A percentile compares a stretch with the other conserved stretches of the same genome.
phyloP scores from a whole-genome alignment of 1,284 basidiomycete genomes.

The Ustilago vetiveriae region DNA sequence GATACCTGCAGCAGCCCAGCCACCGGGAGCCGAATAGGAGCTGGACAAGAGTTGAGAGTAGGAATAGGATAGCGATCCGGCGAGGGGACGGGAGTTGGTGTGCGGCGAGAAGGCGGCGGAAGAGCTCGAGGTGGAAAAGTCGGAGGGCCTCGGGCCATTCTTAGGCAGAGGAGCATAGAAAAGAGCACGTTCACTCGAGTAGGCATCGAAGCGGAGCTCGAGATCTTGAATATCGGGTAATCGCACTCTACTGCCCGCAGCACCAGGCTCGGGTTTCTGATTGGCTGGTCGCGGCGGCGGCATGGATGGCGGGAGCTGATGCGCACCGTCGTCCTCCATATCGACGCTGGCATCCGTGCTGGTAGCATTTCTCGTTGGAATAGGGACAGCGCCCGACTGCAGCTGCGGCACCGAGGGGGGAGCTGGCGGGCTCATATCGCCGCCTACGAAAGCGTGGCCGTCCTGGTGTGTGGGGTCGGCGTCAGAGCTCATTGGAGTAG shows the following conservation, averaged over 20 bases:
- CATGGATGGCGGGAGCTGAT: background rate
- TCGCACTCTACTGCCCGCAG: conserved; percentile 27
- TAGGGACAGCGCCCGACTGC: conserved; percentile 6
- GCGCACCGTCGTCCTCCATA: background rate
- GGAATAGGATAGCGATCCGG: conserved; percentile 35
- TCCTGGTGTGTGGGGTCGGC: background rate
- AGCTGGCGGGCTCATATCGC: conserved; percentile 13
- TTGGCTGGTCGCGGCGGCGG: background rate
- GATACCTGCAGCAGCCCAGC: conserved; percentile 39
- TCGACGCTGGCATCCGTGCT: conserved; percentile 1
- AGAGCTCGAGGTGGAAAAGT: conserved; percentile 30
- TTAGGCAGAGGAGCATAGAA: conserved; percentile 42
- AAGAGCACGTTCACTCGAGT: conserved; percentile 37
- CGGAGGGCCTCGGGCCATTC: conserved; percentile 23
- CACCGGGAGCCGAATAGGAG: conserved; percentile 36
- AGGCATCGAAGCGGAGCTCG: conserved; percentile 33
- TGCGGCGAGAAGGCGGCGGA: conserved; percentile 30
- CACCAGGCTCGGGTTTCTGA: conserved; percentile 14
- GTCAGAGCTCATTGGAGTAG: background rate
- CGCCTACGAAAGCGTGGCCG: background rate
- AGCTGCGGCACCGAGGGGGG: background rate
- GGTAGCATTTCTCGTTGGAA: no score
- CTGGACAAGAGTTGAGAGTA: conserved; percentile 38
- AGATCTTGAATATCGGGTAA: conserved; percentile 40
- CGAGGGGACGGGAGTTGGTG: conserved; percentile 19